phyloP scores from a whole-genome alignment of 83 land plant genomes.

The Isoetes engelmannii region DNA sequence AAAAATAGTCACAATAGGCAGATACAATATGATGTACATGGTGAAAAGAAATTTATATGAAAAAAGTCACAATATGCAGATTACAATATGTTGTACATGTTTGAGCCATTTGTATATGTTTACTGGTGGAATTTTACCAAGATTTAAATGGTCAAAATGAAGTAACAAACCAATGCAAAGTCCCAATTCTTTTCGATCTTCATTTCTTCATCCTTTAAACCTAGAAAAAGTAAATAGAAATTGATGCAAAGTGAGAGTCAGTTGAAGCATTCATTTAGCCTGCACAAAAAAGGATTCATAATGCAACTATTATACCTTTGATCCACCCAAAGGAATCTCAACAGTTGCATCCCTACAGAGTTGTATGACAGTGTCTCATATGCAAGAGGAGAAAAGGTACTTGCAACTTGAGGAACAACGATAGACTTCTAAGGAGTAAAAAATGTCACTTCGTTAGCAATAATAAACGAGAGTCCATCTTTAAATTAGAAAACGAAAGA shows the following conservation, averaged over 20 bases:
- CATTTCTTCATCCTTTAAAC: conserved; percentile 66
- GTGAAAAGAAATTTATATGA: no score
- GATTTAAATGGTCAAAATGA: no score
- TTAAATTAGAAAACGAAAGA: background rate
- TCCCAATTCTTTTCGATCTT: conserved; percentile 57
- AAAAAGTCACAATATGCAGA: no score
- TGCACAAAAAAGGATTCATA: background rate
- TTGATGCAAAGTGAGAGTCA: conserved; percentile 26
- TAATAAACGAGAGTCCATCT: background rate
- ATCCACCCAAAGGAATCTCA: conserved; percentile 66
- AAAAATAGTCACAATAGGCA: no score
- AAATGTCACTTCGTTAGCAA: background rate
- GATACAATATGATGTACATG: no score
- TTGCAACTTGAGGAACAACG: conserved; percentile 27
- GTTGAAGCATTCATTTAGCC: background rate
- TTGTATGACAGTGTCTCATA: conserved; percentile 35
- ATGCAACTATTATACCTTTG: conserved; percentile 31
- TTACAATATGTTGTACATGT: no score
- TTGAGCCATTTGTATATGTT: no score
- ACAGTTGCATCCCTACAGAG: conserved; percentile 64
- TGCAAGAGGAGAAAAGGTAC: conserved; percentile 34
- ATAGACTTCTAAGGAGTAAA: conserved; percentile 35
- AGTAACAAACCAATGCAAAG: no score
- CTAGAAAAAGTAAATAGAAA: conserved; percentile 54
- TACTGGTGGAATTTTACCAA: no score